Base-by-base conservation (phyloP, 2,329 filamentous ascomycete species). In the Curvularia eragrostidis region DNA sequence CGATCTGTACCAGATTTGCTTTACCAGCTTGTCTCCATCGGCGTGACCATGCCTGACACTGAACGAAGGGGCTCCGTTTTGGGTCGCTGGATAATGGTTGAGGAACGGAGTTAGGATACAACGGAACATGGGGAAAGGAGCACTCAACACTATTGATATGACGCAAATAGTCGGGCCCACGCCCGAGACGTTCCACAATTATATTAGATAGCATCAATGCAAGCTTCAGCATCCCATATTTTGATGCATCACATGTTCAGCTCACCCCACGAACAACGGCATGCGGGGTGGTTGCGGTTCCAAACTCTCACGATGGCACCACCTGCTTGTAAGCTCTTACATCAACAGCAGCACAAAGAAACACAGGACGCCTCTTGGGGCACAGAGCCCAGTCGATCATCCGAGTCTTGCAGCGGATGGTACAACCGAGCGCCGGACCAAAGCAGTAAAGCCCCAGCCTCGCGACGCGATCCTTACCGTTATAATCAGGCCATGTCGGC, bases 401-500 rank as follows among this genome's bases (percentile, higher is more conserved):
- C 46, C 51, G 55, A 58, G 55, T n/a, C 39, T 24, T 50, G 55
- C 55, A 58, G 52, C 55, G 26, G 2, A 21, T 28, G 54, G 51
- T 46, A 43, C 26, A 32, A 32, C 52, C 46, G 12, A 38, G 30
- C 30, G 24, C 44, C 21, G 13, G 15, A 44, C 51, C n/a, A 57
- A 49, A 48, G 44, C 44, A 44, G 54, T 41, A 18, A 57, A 32
- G 42, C 9, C 13, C 36, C 23, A 28, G 48, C 32, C 43, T 30
- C 44, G 39, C 46, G 49, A 12, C 36, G 46, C 28, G 24, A 38
- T 46, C 24, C 15, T 48, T 36, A 54, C 46, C 18, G 23, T 43
- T 34, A 32, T 23, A 54, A 58, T 58, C 55, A 58, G 55, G 55
- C 55, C 55, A 58, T 58, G 38, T 58, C 55, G 44, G 55, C 51